A percentile compares a stretch with the other conserved stretches of the same genome.
Conservation (phyloP, 2,329 filamentous ascomycete species). For the Ophiocordyceps australis region DNA sequence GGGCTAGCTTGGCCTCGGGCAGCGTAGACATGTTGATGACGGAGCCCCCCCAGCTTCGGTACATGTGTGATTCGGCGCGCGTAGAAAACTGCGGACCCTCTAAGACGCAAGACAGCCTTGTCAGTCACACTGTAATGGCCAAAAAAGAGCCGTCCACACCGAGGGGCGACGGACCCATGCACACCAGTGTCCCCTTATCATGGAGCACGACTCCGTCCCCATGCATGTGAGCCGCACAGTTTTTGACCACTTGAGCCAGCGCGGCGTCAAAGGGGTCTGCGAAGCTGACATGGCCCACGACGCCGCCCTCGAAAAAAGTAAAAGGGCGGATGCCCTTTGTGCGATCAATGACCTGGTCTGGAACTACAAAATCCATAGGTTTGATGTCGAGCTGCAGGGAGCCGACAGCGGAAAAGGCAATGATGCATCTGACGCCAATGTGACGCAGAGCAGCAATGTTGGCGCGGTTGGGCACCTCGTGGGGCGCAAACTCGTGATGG, state of each 20-base stretch:
- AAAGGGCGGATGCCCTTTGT: conserved; percentile 90
- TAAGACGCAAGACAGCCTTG: conserved; percentile 13
- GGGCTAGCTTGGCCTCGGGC: conserved; percentile 88
- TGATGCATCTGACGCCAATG: conserved; percentile 75
- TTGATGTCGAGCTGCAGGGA: conserved; percentile 83
- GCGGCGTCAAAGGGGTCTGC: conserved; percentile 82
- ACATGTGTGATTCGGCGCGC: conserved; percentile 86
- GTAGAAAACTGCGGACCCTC: conserved; percentile 98
- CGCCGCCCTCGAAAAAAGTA: conserved; percentile 85
- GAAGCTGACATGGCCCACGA: conserved; percentile 89
- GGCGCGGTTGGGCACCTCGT: conserved; percentile 86
- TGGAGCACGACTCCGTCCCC: conserved; percentile 77
- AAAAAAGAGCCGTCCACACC: too few species aligned
- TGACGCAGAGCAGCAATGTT: conserved; percentile 95
- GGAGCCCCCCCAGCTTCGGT: conserved; percentile 80
- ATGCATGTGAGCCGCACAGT: conserved; percentile 56
- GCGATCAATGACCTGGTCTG: conserved; percentile 92
- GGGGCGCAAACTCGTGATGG: conserved; percentile 77
- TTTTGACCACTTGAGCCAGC: conserved; percentile 58
- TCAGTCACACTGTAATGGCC: conserved; percentile 1
- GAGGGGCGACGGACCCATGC: conserved; percentile 56
- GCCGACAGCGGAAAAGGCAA: conserved; percentile 91
- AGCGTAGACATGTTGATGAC: conserved; percentile 98
- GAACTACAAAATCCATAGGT: conserved; percentile 91
- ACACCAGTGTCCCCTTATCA: conserved; percentile 68